Conservation (phyloP, 768 basidiomycete genomes). For the Mycena floridula region DNA sequence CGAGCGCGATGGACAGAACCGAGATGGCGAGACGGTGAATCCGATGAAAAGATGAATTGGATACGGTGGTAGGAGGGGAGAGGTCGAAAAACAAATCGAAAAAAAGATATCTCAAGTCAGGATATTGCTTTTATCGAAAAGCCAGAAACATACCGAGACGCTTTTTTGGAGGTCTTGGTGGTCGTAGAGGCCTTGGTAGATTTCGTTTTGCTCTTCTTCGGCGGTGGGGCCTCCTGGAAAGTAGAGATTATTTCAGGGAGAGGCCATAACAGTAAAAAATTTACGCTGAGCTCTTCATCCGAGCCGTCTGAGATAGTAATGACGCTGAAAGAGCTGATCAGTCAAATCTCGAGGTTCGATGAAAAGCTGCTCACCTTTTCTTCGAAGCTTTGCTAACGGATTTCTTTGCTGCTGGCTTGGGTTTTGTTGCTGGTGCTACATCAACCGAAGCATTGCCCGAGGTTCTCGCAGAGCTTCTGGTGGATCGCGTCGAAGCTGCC, state of each 20-base stretch:
- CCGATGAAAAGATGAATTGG: too few relatives aligned
- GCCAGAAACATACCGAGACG: too few relatives aligned
- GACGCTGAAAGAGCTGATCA: neutral
- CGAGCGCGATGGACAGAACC: neutral
- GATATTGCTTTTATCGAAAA: too few relatives aligned
- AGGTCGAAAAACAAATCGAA: neutral
- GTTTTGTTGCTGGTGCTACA: slow-evolving; percentile 18
- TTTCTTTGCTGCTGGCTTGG: slow-evolving; percentile 19
- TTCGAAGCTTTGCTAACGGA: slow-evolving; percentile 13
- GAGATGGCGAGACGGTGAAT: neutral
- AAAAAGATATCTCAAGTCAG: too few relatives aligned
- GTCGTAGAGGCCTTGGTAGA: too few relatives aligned
- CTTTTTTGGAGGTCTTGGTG: too few relatives aligned
- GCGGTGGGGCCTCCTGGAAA: too few relatives aligned
- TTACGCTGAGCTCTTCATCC: neutral
- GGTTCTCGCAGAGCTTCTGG: slow-evolving; percentile 37
- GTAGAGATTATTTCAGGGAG: too few relatives aligned
- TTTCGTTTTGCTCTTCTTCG: too few relatives aligned
- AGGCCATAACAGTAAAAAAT: neutral
- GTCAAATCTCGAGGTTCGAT: slow-evolving; percentile 4
- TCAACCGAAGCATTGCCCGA: slow-evolving; percentile 17
- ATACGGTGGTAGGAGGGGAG: neutral
- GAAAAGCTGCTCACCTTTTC: slow-evolving; percentile 4
- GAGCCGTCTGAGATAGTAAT: neutral
- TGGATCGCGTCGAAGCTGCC: slow-evolving; percentile 35